These are phyloP conservation scores for Neofusicoccum cordaticola DNA, from an alignment of 2,329 filamentous ascomycete species.

Conservation along the genomic window DNA sequence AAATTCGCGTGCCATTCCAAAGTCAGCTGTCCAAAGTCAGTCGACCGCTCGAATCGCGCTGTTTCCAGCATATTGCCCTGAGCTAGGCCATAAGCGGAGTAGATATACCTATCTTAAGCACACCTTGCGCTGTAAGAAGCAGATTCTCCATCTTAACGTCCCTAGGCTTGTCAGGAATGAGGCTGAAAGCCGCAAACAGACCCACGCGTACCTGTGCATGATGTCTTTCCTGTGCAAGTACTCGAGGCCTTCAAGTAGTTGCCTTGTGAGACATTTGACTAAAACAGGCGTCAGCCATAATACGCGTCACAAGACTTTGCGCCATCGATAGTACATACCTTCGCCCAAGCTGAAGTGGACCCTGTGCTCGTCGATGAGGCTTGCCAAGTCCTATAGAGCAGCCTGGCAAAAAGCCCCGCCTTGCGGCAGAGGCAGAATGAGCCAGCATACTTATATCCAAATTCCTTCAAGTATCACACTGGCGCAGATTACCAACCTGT, in stretches of 20 bases:
- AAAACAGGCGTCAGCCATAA: neutral
- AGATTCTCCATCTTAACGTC: constrained; percentile 39
- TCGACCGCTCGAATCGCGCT: neutral
- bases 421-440: constrained; percentile 28
- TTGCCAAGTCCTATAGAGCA: constrained; percentile 30
- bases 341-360: constrained; percentile 36
- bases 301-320: neutral
- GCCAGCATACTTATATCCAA: constrained; percentile 28
- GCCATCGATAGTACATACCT: constrained; percentile 19
- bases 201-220: constrained; percentile 26
- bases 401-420: constrained; percentile 24
- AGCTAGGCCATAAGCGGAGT: too few species aligned
- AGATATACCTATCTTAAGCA: constrained; percentile 34
- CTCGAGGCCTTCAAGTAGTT: constrained; percentile 38
- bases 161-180: constrained; percentile 20
- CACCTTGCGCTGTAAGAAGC: constrained; percentile 32
- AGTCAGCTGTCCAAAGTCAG: constrained; percentile 26
- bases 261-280: constrained; percentile 36
- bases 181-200: neutral
- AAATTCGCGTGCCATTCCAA: constrained; percentile 36
- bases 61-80: neutral
- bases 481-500: constrained; percentile 25
- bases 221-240: constrained; percentile 36
- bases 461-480: constrained; percentile 17
- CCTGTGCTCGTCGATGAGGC: constrained; percentile 33